A percentile compares a stretch with the other conserved stretches of the same genome.
Evolutionary conservation across 2,329 filamentous ascomycete genomes (phyloP).

Genomic region (Curvularia verruculosa): DNA sequence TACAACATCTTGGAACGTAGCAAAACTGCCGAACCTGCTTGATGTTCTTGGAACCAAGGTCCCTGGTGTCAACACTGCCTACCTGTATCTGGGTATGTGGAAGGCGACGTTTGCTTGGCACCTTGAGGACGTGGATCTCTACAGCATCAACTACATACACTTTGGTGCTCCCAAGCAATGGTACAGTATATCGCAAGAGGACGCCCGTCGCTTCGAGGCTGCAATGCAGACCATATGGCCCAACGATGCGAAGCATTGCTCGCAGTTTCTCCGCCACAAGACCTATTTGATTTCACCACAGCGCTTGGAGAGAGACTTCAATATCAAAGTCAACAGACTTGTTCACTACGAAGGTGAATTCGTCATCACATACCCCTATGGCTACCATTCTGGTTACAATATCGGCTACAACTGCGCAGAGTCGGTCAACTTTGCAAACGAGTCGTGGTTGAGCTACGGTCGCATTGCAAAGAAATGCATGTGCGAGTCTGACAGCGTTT

Average conservation of each 20-base stretch:
- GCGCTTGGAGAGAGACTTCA: slow-evolving; percentile 83
- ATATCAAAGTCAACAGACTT: slow-evolving; percentile 94
- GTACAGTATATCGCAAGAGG: slow-evolving; percentile 98
- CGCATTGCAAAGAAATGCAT: slow-evolving; percentile 96
- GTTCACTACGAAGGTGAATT: slow-evolving; percentile 97
- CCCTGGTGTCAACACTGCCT: slow-evolving; percentile 96
- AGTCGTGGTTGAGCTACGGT: slow-evolving; percentile 93
- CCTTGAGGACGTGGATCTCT: slow-evolving; percentile 95
- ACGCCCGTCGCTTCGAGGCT: slow-evolving; percentile 88
- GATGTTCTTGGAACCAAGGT: slow-evolving; percentile 95
- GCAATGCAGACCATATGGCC: slow-evolving; percentile 98
- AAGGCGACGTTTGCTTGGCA: slow-evolving; percentile 99
- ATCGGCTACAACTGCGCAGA: slow-evolving; percentile 98
- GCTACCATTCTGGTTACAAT: slow-evolving; percentile 98
- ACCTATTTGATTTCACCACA: slow-evolving; percentile 95
- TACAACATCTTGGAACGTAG: slow-evolving; percentile 88
- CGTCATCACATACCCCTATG: slow-evolving; percentile 97
- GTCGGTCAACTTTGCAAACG: slow-evolving; percentile 96
- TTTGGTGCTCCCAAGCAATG: slow-evolving; percentile 99
- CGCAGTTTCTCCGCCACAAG: slow-evolving; percentile 96
- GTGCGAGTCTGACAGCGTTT: slow-evolving; percentile 96
- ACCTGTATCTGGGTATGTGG: slow-evolving; percentile 99
- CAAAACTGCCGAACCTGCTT: slow-evolving; percentile 89
- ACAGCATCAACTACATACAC: slow-evolving; percentile 99
- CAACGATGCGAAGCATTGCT: slow-evolving; percentile 90